Conservation (phyloP, 2,329 filamentous ascomycete genomes). For the Cordyceps militaris region DNA sequence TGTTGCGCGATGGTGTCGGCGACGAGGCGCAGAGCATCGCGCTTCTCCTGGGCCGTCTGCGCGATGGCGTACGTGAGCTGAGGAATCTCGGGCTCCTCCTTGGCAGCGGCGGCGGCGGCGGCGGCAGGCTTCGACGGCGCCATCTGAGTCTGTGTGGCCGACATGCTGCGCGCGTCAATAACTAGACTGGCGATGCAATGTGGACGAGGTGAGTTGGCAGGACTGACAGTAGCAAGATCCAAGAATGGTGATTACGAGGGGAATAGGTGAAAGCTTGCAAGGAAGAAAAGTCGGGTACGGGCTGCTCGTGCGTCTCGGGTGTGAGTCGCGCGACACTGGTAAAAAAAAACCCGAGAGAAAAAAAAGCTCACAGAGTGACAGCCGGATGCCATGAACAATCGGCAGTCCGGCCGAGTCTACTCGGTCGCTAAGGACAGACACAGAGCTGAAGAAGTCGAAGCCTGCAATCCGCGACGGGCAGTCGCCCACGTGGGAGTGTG, state of each 20-base stretch:
- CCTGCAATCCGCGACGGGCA: slow-evolving; percentile 8
- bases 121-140: neutral
- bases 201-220: neutral
- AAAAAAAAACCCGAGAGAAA: no score
- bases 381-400: neutral
- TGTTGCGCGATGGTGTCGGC: slow-evolving; percentile 80
- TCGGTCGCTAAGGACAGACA: neutral
- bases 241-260: no score
- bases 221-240: neutral
- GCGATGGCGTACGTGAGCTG: slow-evolving; percentile 54
- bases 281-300: no score
- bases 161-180: neutral
- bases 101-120: neutral
- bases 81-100: slow-evolving; percentile 33
- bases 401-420: neutral
- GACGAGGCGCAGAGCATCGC: slow-evolving; percentile 63
- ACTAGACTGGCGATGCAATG: neutral
- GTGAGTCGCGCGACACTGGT: no score
- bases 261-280: no score
- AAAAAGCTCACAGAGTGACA: neutral
- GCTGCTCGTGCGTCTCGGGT: neutral
- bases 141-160: slow-evolving; percentile 1
- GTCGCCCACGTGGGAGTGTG: slow-evolving; percentile 5
- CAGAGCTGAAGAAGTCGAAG: neutral
- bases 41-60: slow-evolving; percentile 48